A percentile compares a stretch with the other conserved stretches of the same genome.
Evolutionary conservation across 306 rosid species (phyloP).

Genomic region (Trichosanthes cucumerina): DNA sequence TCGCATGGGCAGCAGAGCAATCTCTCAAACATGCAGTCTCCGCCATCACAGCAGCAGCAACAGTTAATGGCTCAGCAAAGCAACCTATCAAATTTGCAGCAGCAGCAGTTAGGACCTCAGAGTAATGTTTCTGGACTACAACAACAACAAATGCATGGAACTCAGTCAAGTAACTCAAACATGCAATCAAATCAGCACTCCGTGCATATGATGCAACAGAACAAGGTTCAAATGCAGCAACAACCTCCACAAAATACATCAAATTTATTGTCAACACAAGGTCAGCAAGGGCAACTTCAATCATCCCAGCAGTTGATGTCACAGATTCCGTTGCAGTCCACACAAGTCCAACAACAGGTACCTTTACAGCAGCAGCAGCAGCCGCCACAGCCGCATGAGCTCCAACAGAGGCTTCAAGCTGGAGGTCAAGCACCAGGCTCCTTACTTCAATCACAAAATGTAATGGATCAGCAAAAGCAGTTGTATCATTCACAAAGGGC

Average conservation of each 20-base stretch:
- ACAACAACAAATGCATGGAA: constrained; percentile 52
- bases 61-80: constrained; percentile 67
- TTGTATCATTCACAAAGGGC: constrained; percentile 66
- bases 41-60: constrained; percentile 34
- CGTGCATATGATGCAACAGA: constrained; percentile 57
- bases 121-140: constrained; percentile 57
- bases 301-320: constrained; percentile 58
- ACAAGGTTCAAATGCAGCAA: constrained; percentile 54
- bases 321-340: constrained; percentile 63
- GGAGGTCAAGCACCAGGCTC: constrained; percentile 46
- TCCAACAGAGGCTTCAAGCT: constrained; percentile 71
- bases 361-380: constrained; percentile 61
- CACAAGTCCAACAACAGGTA: constrained; percentile 68
- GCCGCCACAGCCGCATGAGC: constrained; percentile 28
- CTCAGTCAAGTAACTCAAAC: constrained; percentile 59
- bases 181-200: constrained; percentile 68
- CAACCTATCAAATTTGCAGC: constrained; percentile 61
- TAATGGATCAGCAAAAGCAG: constrained; percentile 72
- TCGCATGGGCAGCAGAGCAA: constrained; percentile 63
- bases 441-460: constrained; percentile 60
- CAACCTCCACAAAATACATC: constrained; percentile 52
- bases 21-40: constrained; percentile 40
- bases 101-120: constrained; percentile 62
- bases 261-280: constrained; percentile 48
- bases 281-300: constrained; percentile 60